Evolutionary conservation across 208 protist genomes (phyloP).

Genomic region (Leishmania amazonensis): DNA sequence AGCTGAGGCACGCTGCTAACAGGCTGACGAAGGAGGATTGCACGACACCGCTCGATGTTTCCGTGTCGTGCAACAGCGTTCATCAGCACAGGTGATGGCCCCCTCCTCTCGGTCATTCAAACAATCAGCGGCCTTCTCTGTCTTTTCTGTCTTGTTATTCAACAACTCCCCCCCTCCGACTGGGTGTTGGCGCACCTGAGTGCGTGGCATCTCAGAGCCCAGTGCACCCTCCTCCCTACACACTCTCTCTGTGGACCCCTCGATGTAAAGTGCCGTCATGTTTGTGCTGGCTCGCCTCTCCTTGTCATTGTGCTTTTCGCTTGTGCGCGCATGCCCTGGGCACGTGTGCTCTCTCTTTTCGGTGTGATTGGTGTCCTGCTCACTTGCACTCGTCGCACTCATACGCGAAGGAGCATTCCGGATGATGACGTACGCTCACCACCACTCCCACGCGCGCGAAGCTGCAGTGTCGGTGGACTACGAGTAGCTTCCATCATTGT

Average conservation of each 20-base stretch:
- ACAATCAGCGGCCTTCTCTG: no score
- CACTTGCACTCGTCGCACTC: neutral
- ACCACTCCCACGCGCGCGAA: neutral
- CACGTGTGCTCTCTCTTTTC: neutral
- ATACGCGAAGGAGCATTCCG: neutral
- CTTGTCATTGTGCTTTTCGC: no score
- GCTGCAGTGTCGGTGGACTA: neutral
- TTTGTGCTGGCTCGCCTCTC: neutral
- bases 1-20: slow-evolving; percentile 43
- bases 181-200: no score
- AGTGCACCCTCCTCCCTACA: neutral
- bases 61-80: neutral
- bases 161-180: no score
- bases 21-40: slow-evolving; percentile 1
- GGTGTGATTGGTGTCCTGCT: neutral
- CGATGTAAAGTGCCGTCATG: neutral
- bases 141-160: no score
- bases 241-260: neutral
- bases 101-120: neutral
- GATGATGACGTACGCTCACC: neutral
- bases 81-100: neutral
- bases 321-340: no score
- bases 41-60: neutral
- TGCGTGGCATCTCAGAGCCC: no score
- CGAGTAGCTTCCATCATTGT: neutral